These are phyloP conservation scores for Penicillium psychrofluorescens DNA, from an alignment of 495 filamentous ascomycete genomes.

Conservation along the genomic window DNA sequence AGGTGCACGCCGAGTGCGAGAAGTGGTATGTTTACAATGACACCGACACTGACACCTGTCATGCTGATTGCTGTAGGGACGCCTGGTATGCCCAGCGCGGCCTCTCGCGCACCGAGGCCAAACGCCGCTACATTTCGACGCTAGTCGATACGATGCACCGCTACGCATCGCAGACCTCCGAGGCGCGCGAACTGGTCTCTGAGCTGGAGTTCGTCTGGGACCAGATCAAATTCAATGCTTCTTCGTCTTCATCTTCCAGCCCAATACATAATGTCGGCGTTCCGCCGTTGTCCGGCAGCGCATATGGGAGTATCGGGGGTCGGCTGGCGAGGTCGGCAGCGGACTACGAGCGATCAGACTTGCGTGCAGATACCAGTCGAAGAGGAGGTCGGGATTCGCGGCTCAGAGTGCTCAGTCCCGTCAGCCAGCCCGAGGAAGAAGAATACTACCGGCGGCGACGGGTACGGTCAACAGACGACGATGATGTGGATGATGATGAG, in stretches of 20 bases:
- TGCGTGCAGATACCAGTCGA: not conserved
- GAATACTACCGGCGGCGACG: conserved; percentile 34
- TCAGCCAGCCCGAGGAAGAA: conserved; percentile 70
- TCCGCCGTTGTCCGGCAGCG: conserved; percentile 25
- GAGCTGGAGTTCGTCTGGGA: conserved; percentile 99
- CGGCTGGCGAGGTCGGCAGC: conserved; percentile 17
- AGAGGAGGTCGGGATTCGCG: conserved; percentile 18
- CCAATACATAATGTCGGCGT: conserved; percentile 25
- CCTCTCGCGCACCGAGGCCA: conserved; percentile 81
- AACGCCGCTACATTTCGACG: conserved; percentile 85
- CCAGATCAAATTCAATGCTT: conserved; percentile 80
- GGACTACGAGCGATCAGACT: conserved; percentile 18
- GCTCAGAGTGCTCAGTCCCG: conserved; percentile 67
- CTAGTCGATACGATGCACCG: conserved; percentile 94
- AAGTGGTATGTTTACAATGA: conserved; percentile 44
- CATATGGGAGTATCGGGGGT: conserved; percentile 30
- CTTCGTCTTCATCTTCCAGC: conserved; percentile 52
- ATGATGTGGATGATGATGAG: conserved; percentile 27
- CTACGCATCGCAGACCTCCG: conserved; percentile 76
- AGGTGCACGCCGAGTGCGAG: conserved; percentile 49
- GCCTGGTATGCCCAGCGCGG: conserved; percentile 86
- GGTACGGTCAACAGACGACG: conserved; percentile 9
- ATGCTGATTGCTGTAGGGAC: conserved; percentile 43
- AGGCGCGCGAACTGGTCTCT: conserved; percentile 79
- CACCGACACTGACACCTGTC: too few relatives aligned